Evolutionary conservation across 129 eudicot genomes (phyloP), one percentile per base, ranked within the genome.

Genomic region (Calendula officinalis): DNA sequence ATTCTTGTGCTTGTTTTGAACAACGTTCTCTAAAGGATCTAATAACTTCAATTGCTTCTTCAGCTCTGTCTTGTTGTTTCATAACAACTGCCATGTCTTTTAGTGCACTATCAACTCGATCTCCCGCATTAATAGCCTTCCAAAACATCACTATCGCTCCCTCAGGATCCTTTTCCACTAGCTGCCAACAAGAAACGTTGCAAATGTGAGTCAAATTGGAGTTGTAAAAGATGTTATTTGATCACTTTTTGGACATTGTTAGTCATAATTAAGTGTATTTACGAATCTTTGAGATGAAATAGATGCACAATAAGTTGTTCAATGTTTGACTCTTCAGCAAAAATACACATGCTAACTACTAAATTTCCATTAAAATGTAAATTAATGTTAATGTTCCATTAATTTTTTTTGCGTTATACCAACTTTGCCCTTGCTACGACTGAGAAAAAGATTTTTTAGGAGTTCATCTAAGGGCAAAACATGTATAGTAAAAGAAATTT

Each of bases 61-160:
- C 90, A 8, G 90, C 88, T 67, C 97, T 70, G 74, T 89, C 86
- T 68, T 78, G 86, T 66, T 89, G 97, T 58, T 85, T 89, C 94
- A 89, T 85, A 52, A 89, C 94, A 15, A 85, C 78, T 50, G 97
- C 94, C 97, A 89, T 83, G 77, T 89, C 97, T 72, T 89, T 89
- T 6, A 89, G 69, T 33, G 97, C 97, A 59, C 97, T 89, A 65
- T 85, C 97, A 4, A 89, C 94, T 76, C 94, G 73, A 49, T 89
- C 97, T 8, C 97, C 94, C 1, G 67, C 78, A 74, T 89, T 89
- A 37, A 89, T 89, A 6, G 97, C 94, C 68, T 78, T 78, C 97
- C 97, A 85, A 60, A 89, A 89, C 52, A 73, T 14, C 16, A 76
- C 63, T 55, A 89, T 83, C 2, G 96, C 94, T 9, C 89, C 83